A percentile compares a stretch with the other conserved stretches of the same genome.
Conservation (phyloP, 805 yeast genomes). For the Sugiyamaella marilandica region DNA sequence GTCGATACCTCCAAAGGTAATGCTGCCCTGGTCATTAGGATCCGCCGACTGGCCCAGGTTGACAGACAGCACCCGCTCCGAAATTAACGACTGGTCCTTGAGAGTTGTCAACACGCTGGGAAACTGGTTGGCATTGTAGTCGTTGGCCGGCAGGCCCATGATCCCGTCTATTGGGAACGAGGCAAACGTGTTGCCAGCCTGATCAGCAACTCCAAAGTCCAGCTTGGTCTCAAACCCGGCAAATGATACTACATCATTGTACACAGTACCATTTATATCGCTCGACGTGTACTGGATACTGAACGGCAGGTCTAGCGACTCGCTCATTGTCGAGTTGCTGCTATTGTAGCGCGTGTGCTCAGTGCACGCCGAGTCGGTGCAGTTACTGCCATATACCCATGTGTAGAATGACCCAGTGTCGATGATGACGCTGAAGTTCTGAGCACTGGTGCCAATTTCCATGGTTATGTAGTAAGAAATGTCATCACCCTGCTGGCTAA, state of each 20-base stretch:
- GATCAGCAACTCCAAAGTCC: constrained; percentile 49
- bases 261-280: constrained; percentile 46
- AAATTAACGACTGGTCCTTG: constrained; percentile 22
- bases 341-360: constrained; percentile 19
- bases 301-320: constrained; percentile 34
- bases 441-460: constrained; percentile 23
- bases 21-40: constrained; percentile 37
- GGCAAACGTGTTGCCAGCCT: constrained; percentile 50
- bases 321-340: constrained; percentile 14
- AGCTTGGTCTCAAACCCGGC: constrained; percentile 36
- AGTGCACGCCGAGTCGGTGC: constrained; percentile 45
- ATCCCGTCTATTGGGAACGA: constrained; percentile 55
- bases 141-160: constrained; percentile 51
- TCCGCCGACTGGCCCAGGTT: constrained; percentile 37
- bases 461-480: constrained; percentile 28
- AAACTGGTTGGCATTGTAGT: constrained; percentile 33
- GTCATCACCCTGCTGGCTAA: constrained; percentile 27
- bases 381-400: constrained; percentile 56
- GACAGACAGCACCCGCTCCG: constrained; percentile 41
- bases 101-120: constrained; percentile 27
- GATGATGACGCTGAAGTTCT: constrained; percentile 47
- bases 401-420: constrained; percentile 64
- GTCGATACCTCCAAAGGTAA: constrained; percentile 43
- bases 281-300: constrained; percentile 51
- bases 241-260: constrained; percentile 36